Evolutionary conservation across 352 stramenopile genomes (phyloP), one percentile per base, ranked within the genome.

Genomic region (Pythium coloratum): DNA sequence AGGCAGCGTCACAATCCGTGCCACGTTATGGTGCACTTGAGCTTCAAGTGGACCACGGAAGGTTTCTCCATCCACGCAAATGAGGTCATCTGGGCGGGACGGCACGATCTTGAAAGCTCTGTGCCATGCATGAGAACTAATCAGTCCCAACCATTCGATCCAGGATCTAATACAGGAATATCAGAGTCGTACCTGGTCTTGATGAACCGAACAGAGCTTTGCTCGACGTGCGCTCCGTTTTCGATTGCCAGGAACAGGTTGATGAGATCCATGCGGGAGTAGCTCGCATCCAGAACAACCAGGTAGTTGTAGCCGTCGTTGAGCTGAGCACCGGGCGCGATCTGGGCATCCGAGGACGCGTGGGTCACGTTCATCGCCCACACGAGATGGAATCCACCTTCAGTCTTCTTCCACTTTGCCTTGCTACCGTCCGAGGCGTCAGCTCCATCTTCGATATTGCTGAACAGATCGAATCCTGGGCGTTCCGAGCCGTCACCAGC

Each of bases 21-120:
- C 63, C 2, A 69, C 55, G 42, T 69, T 63, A 36, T 61, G 63
- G 40, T 69, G 63, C 42, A 64, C 63, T 34, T 69, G 63, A 9
- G 63, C 54, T 18, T 69, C 63, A 5, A 69, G n/a, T 5, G 72
- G 70, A 0, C 84, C 84, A 8, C 60, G 53, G 42, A 92, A 84
- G 30, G 77, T 62, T 42, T 92, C 84, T 7, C 84, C 84, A 64
- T 92, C 84, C 18, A 92, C 70, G 47, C 78, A 90, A 24, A 92
- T 75, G 32, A 78, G 58, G 26, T 88, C 80, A 24, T 76, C 28
- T 2, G 65, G 34, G 28, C 73, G 70, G 33, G 66, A 75, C 12
- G 69, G 56, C 26, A 63, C 46, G 28, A 90, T 66, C 36, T 76
- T 77, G 59, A 84, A 90, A 13, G 81, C 84, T 64, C 85, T 82